These are phyloP conservation scores for Geotrichum europaeum DNA, from an alignment of 1,139 yeast genomes.

Conservation along the genomic window DNA sequence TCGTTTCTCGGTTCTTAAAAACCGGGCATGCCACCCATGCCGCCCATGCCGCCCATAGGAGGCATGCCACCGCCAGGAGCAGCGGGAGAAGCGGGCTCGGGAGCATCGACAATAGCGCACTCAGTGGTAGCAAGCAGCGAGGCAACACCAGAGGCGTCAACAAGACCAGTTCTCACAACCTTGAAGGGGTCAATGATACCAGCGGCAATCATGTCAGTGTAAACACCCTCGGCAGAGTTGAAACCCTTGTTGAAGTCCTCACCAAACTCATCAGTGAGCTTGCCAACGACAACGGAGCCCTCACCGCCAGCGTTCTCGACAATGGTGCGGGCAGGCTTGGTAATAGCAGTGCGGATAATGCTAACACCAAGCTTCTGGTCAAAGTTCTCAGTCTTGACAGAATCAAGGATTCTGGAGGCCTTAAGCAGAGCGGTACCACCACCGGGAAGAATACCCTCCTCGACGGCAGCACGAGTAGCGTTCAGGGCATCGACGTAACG, in stretches of 20 bases:
- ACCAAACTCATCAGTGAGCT: constrained; percentile 76
- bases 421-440: constrained; percentile 98
- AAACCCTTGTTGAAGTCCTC: constrained; percentile 86
- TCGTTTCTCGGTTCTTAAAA: not conserved
- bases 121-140: constrained; percentile 97
- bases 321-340: constrained; percentile 95
- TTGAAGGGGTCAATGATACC: constrained; percentile 99
- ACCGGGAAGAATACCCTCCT: constrained; percentile 99
- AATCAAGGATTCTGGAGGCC: constrained; percentile 80
- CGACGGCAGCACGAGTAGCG: constrained; percentile 99
- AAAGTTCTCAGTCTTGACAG: constrained; percentile 79
- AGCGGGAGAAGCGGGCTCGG: constrained; percentile 76
- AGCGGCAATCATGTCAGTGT: constrained; percentile 91
- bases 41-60: constrained; percentile 62
- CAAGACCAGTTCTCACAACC: constrained; percentile 95
- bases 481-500: constrained; percentile 98
- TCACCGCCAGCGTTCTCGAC: constrained; percentile 99
- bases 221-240: constrained; percentile 90
- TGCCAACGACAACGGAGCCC: constrained; percentile 96
- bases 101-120: constrained; percentile 97
- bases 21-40: constrained; percentile 40
- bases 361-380: constrained; percentile 98
- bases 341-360: constrained; percentile 89
- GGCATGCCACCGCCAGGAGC: constrained; percentile 54
- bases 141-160: constrained; percentile 98